phyloP scores from a whole-genome alignment of 1,284 basidiomycete species.

The Hemileia vastatrix region DNA sequence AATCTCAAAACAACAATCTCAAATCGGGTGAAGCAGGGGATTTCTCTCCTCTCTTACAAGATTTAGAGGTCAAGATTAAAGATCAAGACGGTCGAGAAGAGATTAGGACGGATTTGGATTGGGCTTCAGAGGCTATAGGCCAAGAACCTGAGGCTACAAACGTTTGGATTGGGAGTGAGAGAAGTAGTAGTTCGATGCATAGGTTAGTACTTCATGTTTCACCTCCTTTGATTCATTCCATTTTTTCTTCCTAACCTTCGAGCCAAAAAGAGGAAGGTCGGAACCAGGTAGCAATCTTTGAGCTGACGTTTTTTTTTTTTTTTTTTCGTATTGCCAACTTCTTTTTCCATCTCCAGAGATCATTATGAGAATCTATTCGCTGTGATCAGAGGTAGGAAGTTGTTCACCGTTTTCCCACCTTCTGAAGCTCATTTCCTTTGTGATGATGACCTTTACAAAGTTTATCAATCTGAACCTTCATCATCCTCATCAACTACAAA shows the following conservation, averaged over 20 bases:
- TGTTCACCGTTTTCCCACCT: no score
- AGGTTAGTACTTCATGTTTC: no score
- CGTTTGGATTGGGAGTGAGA: slow-evolving; percentile 35
- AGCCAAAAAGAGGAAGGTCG: no score
- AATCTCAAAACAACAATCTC: slow-evolving; percentile 37
- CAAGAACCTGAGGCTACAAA: slow-evolving; percentile 35
- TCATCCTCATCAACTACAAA: background rate
- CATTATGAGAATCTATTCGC: no score
- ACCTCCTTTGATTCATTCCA: no score
- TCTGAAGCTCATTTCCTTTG: no score
- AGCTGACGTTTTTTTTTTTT: no score
- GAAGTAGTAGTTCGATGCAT: slow-evolving; percentile 28
- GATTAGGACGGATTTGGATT: slow-evolving; percentile 21
- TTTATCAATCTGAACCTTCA: slow-evolving; percentile 19
- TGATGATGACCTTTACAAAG: slow-evolving; percentile 1
- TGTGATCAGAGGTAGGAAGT: no score
- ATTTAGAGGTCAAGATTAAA: slow-evolving; percentile 20
- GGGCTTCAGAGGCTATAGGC: slow-evolving; percentile 34
- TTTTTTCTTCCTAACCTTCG: no score
- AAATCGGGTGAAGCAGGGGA: slow-evolving; percentile 27
- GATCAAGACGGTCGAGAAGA: background rate
- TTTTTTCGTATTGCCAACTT: no score
- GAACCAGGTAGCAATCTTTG: no score
- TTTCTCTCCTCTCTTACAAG: slow-evolving; percentile 30
- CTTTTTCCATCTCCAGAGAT: no score